phyloP scores from a whole-genome alignment of 164 flowering plant species.

The Piper betle region DNA sequence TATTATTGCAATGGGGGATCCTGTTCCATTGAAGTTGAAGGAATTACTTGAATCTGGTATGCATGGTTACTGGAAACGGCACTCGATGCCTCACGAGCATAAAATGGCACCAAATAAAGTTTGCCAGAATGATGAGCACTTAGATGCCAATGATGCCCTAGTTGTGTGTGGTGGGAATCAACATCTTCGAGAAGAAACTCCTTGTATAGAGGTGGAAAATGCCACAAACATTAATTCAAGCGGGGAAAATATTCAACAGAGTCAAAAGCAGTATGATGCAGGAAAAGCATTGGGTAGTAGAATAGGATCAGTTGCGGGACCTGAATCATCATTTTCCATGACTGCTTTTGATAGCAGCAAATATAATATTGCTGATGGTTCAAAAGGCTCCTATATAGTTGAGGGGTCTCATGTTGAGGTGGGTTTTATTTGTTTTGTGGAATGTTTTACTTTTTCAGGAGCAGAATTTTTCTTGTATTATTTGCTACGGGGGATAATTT shows the following conservation, averaged over 20 bases:
- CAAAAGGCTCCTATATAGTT: slow-evolving; percentile 24
- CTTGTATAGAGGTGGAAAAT: slow-evolving; percentile 17
- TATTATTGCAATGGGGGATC: slow-evolving; percentile 78
- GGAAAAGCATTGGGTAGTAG: slow-evolving; percentile 20
- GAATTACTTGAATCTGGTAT: slow-evolving; percentile 60
- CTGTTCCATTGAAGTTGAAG: slow-evolving; percentile 39
- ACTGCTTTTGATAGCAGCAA: slow-evolving; percentile 9
- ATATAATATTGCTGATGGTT: slow-evolving; percentile 7
- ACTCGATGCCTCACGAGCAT: slow-evolving; percentile 17
- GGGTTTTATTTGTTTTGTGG: slow-evolving; percentile 4
- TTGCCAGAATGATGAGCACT: neutral
- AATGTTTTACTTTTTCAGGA: neutral
- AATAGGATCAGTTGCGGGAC: slow-evolving; percentile 28
- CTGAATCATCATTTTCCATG: slow-evolving; percentile 14
- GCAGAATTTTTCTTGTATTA: neutral
- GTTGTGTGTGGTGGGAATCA: slow-evolving; percentile 4
- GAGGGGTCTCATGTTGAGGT: slow-evolving; percentile 89
- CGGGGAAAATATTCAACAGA: slow-evolving; percentile 25
- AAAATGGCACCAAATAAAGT: slow-evolving; percentile 4
- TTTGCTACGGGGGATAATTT: too few species aligned
- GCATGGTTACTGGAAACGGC: slow-evolving; percentile 48
- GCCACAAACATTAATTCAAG: slow-evolving; percentile 18
- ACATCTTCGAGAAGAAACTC: slow-evolving; percentile 14
- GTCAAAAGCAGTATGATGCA: slow-evolving; percentile 19
- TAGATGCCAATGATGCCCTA: slow-evolving; percentile 11